A percentile compares a stretch with the other conserved stretches of the same genome.
These are phyloP conservation scores for Cryptococcus sp. DNA, from an alignment of 1,284 basidiomycete genomes.

Conservation along the genomic window DNA sequence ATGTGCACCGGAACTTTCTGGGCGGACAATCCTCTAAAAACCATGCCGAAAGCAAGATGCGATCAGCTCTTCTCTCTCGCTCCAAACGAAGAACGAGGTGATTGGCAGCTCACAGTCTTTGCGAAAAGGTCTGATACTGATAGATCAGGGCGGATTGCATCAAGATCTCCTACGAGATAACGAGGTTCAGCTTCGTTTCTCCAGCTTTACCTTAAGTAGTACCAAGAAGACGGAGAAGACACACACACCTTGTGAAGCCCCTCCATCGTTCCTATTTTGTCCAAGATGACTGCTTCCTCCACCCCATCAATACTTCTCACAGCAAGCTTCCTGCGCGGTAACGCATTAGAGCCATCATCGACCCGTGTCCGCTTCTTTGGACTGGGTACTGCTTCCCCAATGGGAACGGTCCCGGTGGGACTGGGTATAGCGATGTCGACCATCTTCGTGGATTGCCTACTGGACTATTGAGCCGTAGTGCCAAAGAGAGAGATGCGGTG, in stretches of 20 bases:
- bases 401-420: too few species aligned
- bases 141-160: conserved; percentile 33
- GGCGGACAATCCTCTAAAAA: conserved; percentile 4
- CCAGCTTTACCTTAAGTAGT: not conserved
- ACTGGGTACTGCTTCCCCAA: too few species aligned
- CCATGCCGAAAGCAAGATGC: not conserved
- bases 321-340: too few species aligned
- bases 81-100: not conserved
- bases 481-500: too few species aligned
- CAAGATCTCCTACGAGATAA: conserved; percentile 26
- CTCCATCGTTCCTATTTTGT: conserved; percentile 16
- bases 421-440: too few species aligned
- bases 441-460: too few species aligned
- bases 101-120: conserved; percentile 25
- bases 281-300: not conserved
- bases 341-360: too few species aligned
- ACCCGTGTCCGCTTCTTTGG: too few species aligned
- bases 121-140: conserved; percentile 31
- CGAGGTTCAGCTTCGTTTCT: not conserved
- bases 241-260: conserved; percentile 17
- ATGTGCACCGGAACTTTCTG: conserved; percentile 27
- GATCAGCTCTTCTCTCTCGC: not conserved
- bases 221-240: not conserved
- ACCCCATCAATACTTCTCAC: too few species aligned
- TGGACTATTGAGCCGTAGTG: too few species aligned